Conservation (phyloP, 2,329 filamentous ascomycete genomes). For the Cytospora paraplurivora region DNA sequence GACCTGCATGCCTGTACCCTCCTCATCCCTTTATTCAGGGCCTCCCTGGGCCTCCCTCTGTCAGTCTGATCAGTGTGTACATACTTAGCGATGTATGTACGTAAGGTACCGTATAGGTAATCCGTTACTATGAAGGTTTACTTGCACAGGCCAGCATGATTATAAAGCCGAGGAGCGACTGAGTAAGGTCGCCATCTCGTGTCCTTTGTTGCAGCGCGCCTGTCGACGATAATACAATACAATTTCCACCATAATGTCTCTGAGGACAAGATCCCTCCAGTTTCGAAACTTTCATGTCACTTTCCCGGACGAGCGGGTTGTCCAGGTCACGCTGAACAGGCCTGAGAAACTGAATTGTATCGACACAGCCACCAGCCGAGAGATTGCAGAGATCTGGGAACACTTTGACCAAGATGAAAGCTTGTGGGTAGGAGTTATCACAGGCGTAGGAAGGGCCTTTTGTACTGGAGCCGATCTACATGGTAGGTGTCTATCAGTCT, state of each 20-base stretch:
- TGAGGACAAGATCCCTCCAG: constrained; percentile 22
- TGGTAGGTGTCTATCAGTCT: constrained; percentile 29
- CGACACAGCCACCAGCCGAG: constrained; percentile 47
- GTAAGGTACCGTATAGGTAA: neutral
- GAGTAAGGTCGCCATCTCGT: neutral
- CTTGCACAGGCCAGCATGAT: neutral
- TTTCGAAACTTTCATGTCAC: constrained; percentile 31
- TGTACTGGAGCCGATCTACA: constrained; percentile 67
- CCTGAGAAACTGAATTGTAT: constrained; percentile 58
- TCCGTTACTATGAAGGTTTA: neutral
- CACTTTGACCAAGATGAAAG: constrained; percentile 61
- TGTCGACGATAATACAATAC: no score
- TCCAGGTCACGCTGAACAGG: constrained; percentile 51
- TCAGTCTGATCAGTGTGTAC: neutral
- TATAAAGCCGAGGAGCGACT: neutral
- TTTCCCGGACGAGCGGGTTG: constrained; percentile 25
- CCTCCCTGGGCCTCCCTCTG: no score
- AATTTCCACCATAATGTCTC: constrained; percentile 6
- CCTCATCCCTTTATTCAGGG: no score
- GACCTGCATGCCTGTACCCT: no score
- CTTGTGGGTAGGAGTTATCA: constrained; percentile 61
- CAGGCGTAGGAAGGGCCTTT: constrained; percentile 63
- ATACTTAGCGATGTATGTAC: neutral
- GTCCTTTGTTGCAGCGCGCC: neutral
- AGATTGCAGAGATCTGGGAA: constrained; percentile 45